Base-by-base conservation (phyloP, 1,284 basidiomycete genomes). In the Irpex sp. region DNA sequence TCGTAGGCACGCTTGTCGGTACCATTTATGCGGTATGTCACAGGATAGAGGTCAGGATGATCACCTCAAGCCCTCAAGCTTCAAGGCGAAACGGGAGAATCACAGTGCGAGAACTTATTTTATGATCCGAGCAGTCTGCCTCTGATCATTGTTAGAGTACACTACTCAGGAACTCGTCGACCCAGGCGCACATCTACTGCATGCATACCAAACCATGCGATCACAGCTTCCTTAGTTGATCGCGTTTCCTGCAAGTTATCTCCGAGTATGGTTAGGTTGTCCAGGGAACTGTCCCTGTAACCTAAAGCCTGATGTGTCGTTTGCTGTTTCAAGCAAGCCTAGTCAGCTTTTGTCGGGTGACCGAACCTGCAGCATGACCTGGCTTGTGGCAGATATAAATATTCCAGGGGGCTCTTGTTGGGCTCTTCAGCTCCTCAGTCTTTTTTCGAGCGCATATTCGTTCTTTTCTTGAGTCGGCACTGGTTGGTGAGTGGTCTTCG, bases 401-500 rank as follows among this genome's bases (percentile, higher is more conserved):
- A 15, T 1, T 3, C 4, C 2, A 15, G 15, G 11, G 8, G 4
- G 8, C 4, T 5, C 15, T 9, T 2, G 4, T 11, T 44, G 7
- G 40, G 4, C 31, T 44, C 31, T 40, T 48, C 60, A 62, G 60
- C 54, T 57, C 60, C 60, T 62, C 60, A 49, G 60, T 62, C 60
- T 21, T 36, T 26, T 62, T 38, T 38, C 40, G 36, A 62, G 60
- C 54, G 54, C 40, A 44, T 15, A 44, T 56, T 62, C 56, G 17
- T 36, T 62, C 52, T 62, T 36, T n/a, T 56, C 52, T 62, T 52
- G 49, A 19, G 17, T 17, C 5, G 31, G 60, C 60, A 57, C 60
- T 62, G 60, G 60, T 62, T 62, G 60, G 60, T 62, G 55, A 62
- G 60, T 62, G 17, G 2, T 52, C 49, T 52, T 47, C 60, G 6